Base-by-base conservation (phyloP, 768 basidiomycete species). In the Tubosaeta brunneosetosa region DNA sequence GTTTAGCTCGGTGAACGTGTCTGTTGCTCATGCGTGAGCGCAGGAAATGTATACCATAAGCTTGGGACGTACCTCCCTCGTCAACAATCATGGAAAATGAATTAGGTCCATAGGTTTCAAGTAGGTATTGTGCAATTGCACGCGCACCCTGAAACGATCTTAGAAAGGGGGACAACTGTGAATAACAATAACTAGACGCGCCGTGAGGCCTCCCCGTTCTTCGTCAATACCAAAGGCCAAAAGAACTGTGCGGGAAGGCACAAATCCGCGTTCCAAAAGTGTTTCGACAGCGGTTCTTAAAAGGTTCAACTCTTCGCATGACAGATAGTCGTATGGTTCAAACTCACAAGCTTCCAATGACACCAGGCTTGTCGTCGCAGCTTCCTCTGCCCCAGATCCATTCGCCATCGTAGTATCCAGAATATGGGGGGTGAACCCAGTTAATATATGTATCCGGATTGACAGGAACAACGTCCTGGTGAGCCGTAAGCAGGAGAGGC, bases 21-120 rank as follows among this genome's bases (percentile, higher is more conserved):
- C 72, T 72, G 44, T 47, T 9, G 41, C 12, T 43, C 16, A 29
- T 19, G 19, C 2, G 11, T 19, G 17, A 19, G 38, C 17, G 38
- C 19, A n/a, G 3, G 19, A 19, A 0, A n/a, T 4, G 10, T 12
- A 2, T 17, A 8, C n/a, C 9, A 17, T 19, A 3, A 34, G 10
- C 4, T 8, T 13, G 14, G 43, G 44, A 56, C 53, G 51, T 60
- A 70, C 79, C 77, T 11, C 82, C 81, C 69, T 84, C 84, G 52
- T 84, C 84, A 13, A 84, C 73, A 16, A 84, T 61, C 59, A 85
- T 67, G 1, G 78, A 67, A 45, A 84, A 70, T 6, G 74, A 70
- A 59, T 82, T 60, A 14, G 66, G 50, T n/a, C 81, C 83, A 56
- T 77, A 80, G 0, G 67, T 69, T n/a, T 70, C 52, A 5, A 73